Conservation (phyloP, 305 asterid genomes). For the Rubia tinctorum region DNA sequence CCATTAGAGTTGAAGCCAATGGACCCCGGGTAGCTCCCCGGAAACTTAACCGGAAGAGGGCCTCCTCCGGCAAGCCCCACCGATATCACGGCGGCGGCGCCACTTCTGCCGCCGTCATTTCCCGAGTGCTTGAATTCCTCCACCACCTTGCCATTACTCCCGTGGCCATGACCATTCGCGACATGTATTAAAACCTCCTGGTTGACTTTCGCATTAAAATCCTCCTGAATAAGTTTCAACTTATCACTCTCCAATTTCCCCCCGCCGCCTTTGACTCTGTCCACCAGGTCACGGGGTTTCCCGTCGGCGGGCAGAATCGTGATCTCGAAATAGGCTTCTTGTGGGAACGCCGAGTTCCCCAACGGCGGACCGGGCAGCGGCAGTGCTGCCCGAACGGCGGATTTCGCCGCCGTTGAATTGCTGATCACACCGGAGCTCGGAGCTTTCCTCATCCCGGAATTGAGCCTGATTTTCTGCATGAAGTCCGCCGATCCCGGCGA, state of each 20-base stretch:
- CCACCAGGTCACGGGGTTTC: slow-evolving; percentile 14
- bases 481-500: slow-evolving; percentile 64
- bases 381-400: slow-evolving; percentile 47
- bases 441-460: slow-evolving; percentile 37
- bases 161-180: slow-evolving; percentile 30
- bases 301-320: slow-evolving; percentile 36
- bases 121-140: slow-evolving; percentile 32
- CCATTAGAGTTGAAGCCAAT: slow-evolving; percentile 66
- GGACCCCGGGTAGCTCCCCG: slow-evolving; percentile 73
- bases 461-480: slow-evolving; percentile 64
- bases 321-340: slow-evolving; percentile 85
- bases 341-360: slow-evolving; percentile 68
- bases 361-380: slow-evolving; percentile 90
- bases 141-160: slow-evolving; percentile 22
- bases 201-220: slow-evolving; percentile 44
- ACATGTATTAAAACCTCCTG: slow-evolving; percentile 27
- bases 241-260: slow-evolving; percentile 52
- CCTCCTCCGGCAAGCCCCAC: slow-evolving; percentile 60
- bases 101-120: slow-evolving; percentile 25
- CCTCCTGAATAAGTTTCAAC: slow-evolving; percentile 57
- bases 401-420: slow-evolving; percentile 26
- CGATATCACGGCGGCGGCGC: slow-evolving; percentile 26
- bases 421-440: background rate
- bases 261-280: slow-evolving; percentile 18
- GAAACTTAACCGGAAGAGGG: slow-evolving; percentile 41